Percentiles rank a stretch among this genome's conserved stretches.
Evolutionary conservation across 371 early-diverging fungal species (phyloP).

Genomic region (Syncephalastrum contaminatum): DNA sequence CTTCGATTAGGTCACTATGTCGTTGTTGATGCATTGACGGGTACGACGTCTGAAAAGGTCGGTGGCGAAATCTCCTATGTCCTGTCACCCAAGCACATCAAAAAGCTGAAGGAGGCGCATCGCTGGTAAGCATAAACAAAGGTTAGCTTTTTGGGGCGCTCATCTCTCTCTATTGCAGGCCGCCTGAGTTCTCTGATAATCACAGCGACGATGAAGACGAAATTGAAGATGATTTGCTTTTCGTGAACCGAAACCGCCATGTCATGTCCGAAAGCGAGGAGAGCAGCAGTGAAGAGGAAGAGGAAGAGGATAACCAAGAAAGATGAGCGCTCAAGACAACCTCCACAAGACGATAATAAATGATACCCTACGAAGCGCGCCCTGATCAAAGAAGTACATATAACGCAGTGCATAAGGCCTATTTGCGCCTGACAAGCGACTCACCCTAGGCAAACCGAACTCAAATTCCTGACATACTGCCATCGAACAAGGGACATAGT

Average conservation of each 20-base stretch:
- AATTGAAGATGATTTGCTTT: constrained; percentile 58
- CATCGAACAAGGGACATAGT: too few relatives aligned
- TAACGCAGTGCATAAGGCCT: too few relatives aligned
- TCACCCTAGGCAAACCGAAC: too few relatives aligned
- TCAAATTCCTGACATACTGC: too few relatives aligned
- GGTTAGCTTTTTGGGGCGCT: constrained; percentile 1
- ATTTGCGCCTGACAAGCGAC: too few relatives aligned
- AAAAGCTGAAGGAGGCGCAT: constrained; percentile 60
- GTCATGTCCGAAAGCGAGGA: constrained; percentile 38
- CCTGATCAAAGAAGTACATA: too few relatives aligned
- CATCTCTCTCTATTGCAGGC: constrained; percentile 21
- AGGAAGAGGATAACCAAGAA: constrained; percentile 2
- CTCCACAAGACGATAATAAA: too few relatives aligned
- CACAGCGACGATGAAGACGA: constrained; percentile 21
- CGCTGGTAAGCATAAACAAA: constrained; percentile 53
- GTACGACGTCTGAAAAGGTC: constrained; percentile 65
- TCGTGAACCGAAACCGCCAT: constrained; percentile 67
- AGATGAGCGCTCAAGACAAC: too few relatives aligned
- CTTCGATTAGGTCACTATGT: constrained; percentile 58
- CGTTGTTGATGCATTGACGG: constrained; percentile 61
- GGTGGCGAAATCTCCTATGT: constrained; percentile 78
- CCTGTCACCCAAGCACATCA: constrained; percentile 75
- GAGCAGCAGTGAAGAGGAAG: constrained; percentile 32
- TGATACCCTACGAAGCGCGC: too few relatives aligned
- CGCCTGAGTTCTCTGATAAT: constrained; percentile 35